Base-by-base conservation (phyloP, 768 basidiomycete species). In the Cystofilobasidium capitatum region DNA sequence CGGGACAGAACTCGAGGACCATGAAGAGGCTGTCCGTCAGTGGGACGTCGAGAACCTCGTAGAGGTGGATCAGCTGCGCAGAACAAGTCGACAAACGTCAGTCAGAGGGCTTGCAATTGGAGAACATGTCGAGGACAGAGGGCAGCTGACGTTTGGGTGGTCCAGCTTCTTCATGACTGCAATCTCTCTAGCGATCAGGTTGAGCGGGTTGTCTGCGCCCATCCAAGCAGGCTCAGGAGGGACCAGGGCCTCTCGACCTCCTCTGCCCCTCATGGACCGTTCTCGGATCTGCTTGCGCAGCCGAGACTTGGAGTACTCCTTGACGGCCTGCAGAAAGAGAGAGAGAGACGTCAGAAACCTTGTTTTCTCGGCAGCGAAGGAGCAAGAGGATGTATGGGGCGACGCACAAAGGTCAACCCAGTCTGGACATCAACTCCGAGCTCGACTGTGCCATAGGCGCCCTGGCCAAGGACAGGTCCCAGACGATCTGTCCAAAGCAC, bases 151-250 rank as follows among this genome's bases (percentile, higher is more conserved):
- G 66, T 77, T 74, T 1, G 77, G 77, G 67, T 78, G 77, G 71
- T 78, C 76, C 10, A 78, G 70, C 71, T 78, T 77, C 70, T 77
- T 78, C 77, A 78, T 78, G 35, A 78, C 70, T 0, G 77, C 77
- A 47, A 78, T 72, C 70, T 78, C 76, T 42, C 75, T 65, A 64
- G 55, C 26, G 29, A 58, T 47, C 55, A 78, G 60, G 16, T 65
- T 71, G 20, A 78, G 64, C 35, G 76, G 77, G 67, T 77, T 76
- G 40, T 73, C 24, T 54, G 69, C 37, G 47, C 69, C 54, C 63
- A 51, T n/a, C 64, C 55, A 29, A 16, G 42, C 49, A 22, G 44
- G 24, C 45, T 42, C 45, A 62, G 47, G 35, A 40, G 13, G 47
- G 39, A 22, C 58, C 66, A 24, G 58, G 42, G 13, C 37, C 37